Evolutionary conservation across 208 protist genomes (phyloP), one percentile per base, ranked within the genome.

Genomic region (Tetramitus jugosus): DNA sequence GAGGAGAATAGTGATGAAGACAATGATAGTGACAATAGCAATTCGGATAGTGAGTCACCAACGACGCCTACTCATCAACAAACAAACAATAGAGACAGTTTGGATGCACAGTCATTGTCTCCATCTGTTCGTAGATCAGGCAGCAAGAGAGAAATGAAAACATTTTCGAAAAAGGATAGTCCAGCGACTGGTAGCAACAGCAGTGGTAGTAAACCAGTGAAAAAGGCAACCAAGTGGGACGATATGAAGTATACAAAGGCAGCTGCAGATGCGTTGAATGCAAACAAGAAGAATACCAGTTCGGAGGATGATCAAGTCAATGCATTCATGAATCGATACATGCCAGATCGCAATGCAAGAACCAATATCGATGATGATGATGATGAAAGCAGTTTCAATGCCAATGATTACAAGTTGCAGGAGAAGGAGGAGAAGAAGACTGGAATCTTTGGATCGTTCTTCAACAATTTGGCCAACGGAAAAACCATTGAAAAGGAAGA

Each of bases 401-500:
- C 4, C 10, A 35, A 76, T 62, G 40, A 69, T 61, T n/a, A 29
- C 17, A 23, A 89, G 89, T 87, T 89, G 42, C 84, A 83, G 46
- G 85, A 93, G 76, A 83, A 80, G 62, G 42, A 64, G 26, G 60
- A 43, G 42, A 65, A 65, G 33, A 86, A 90, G 37, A 86, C 88
- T 1, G 84, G 89, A 13, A 78, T 94, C 33, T 85, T 88, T 3
- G 89, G 79, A 68, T 93, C 90, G 86, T 84, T 94, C 60, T 89
- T 88, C 49, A 77, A 79, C 35, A 91, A 87, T 79, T 85, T 94
- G 0, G 87, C 89, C 29, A 77, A 67, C 13, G 80, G 79, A 26
- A 88, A 89, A 52, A 85, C 92, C 62, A 80, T 97, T 33, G 88
- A 91, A 68, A 81, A 86, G 14, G 84, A 90, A 10, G 96, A 97